Evolutionary conservation across 2,329 filamentous ascomycete genomes (phyloP), one percentile per base, ranked within the genome.

Genomic region (Esteya vermicola): DNA sequence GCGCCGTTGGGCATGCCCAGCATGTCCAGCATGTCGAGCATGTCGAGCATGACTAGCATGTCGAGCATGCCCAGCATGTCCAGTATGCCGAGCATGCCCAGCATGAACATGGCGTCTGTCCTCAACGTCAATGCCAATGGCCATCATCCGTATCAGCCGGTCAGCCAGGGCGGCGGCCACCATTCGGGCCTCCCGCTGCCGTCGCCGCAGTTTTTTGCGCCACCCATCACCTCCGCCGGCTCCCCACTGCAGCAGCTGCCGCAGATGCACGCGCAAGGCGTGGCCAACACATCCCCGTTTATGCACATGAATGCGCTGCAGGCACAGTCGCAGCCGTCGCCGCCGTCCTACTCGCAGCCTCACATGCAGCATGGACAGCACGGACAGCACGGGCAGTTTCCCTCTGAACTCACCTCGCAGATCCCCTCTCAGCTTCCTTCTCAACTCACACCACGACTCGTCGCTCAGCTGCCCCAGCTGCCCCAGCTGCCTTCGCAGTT

Each of bases 141-240:
- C n/a, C n/a, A n/a, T n/a, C n/a, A n/a, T n/a, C n/a, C n/a, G n/a
- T n/a, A n/a, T n/a, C n/a, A n/a, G n/a, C n/a, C n/a, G n/a, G n/a
- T n/a, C n/a, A n/a, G n/a, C n/a, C n/a, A n/a, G n/a, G n/a, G n/a
- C n/a, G n/a, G n/a, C n/a, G n/a, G n/a, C n/a, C n/a, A n/a, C n/a
- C n/a, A n/a, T n/a, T n/a, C n/a, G n/a, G n/a, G n/a, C n/a, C n/a
- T n/a, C n/a, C 43, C 38, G 12, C 27, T 40, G 31, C 45, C 43
- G 22, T 45, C 47, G 34, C 45, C 43, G 28, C 43, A 41, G 34
- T 40, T 40, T 28, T 45, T 39, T 33, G 37, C 37, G 16, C 44
- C 47, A 39, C 34, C 31, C 21, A 38, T 43, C 30, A n/a, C n/a
- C n/a, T n/a, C 32, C 43, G 18, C 38, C 35, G 12, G 26, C 35